Percentiles rank a stretch among this genome's conserved stretches.
Conservation (phyloP, 2,329 filamentous ascomycete species). For the Chaetomiaceae sp. region DNA sequence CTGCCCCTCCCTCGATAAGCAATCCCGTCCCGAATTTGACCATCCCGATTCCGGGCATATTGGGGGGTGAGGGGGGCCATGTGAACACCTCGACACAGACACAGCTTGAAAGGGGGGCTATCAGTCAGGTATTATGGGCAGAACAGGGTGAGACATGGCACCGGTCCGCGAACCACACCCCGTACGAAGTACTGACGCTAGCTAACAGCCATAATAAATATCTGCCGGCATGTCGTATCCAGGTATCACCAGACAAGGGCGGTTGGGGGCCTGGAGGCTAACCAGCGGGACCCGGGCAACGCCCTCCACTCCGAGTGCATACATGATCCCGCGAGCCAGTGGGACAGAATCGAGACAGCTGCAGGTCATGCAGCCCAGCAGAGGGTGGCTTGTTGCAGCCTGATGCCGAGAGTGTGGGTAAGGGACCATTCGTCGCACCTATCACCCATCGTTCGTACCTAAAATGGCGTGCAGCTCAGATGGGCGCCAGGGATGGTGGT, state of each 20-base stretch:
- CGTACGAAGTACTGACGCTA: no score
- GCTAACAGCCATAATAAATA: no score
- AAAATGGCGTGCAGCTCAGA: constrained; percentile 6
- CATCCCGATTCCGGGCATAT: no score
- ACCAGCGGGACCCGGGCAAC: background rate
- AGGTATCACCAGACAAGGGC: constrained; percentile 7
- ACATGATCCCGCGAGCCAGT: background rate
- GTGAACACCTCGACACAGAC: no score
- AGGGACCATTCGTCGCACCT: constrained; percentile 1
- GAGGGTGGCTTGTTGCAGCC: constrained; percentile 8
- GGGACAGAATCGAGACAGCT: background rate
- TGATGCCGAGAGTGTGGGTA: constrained; percentile 7
- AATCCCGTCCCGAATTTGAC: no score
- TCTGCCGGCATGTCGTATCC: constrained; percentile 5
- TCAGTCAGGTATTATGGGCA: no score
- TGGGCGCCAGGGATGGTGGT: background rate
- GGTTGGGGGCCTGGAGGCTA: background rate
- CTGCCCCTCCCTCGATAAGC: no score
- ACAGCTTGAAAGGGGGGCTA: no score
- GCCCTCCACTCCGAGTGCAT: no score
- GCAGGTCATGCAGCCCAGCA: constrained; percentile 10
- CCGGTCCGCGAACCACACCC: no score
- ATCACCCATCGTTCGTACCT: background rate
- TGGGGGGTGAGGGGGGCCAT: no score
- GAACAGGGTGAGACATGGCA: no score